phyloP scores from a whole-genome alignment of 2,329 filamentous ascomycete genomes.

The Trichoderma endophyticum region DNA sequence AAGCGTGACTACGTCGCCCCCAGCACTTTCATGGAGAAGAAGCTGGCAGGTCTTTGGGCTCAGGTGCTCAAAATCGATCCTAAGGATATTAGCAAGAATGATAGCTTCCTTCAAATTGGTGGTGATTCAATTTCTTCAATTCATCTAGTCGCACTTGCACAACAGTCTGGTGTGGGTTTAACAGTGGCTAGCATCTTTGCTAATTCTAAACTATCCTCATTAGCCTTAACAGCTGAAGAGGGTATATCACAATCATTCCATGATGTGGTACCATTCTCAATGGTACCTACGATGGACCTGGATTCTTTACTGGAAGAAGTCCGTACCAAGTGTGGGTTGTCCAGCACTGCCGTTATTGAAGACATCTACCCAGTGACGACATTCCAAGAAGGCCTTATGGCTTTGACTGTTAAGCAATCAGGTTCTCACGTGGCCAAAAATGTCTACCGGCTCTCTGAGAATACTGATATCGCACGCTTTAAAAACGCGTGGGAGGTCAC shows the following conservation, averaged over 20 bases:
- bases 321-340: background rate
- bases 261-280: background rate
- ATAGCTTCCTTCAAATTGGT: conserved; percentile 41
- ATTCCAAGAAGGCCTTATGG: conserved; percentile 39
- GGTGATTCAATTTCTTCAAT: conserved; percentile 39
- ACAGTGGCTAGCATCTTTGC: background rate
- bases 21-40: background rate
- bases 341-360: background rate
- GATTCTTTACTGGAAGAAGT: background rate
- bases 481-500: conserved; percentile 21
- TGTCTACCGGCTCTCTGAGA: conserved; percentile 13
- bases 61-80: conserved; percentile 3
- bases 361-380: conserved; percentile 39
- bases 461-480: conserved; percentile 19
- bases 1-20: conserved; percentile 16
- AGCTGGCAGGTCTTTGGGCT: background rate
- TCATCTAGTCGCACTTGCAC: background rate
- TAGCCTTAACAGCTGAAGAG: background rate
- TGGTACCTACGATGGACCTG: background rate
- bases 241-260: background rate
- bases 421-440: conserved; percentile 24
- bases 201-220: background rate
- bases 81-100: background rate
- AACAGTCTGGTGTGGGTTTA: background rate
- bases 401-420: conserved; percentile 24